Evolutionary conservation across 331 rosid genomes (phyloP).

Genomic region (Pyracantha coccinea): DNA sequence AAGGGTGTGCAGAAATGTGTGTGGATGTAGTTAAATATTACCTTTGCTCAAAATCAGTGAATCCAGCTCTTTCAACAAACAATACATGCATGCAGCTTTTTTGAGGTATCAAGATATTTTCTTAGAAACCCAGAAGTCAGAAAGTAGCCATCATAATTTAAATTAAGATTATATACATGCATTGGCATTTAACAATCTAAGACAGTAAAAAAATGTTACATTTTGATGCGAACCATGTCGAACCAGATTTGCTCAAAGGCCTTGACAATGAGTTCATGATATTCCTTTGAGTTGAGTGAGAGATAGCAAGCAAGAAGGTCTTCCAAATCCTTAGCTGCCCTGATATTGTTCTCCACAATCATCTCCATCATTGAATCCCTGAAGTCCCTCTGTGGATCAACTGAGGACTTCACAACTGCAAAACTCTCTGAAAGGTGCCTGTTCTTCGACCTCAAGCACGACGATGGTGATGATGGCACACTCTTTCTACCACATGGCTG

Average conservation of each 20-base stretch:
- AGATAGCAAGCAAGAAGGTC: constrained; percentile 84
- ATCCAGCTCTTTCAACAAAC: background rate
- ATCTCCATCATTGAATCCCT: constrained; percentile 88
- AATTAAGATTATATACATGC: constrained; percentile 5
- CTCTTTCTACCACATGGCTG: constrained; percentile 52
- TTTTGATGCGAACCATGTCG: constrained; percentile 39
- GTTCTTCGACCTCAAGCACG: constrained; percentile 20
- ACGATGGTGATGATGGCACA: constrained; percentile 24
- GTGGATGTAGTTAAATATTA: too few relatives aligned
- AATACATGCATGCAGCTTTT: background rate
- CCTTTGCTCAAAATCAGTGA: background rate
- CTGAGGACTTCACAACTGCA: constrained; percentile 71
- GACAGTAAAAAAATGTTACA: constrained; percentile 5
- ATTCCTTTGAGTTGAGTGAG: constrained; percentile 59
- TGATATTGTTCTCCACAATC: constrained; percentile 77
- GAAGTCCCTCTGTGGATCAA: constrained; percentile 71
- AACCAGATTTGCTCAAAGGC: constrained; percentile 84
- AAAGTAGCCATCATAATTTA: background rate
- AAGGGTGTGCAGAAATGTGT: too few relatives aligned
- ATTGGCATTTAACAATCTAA: constrained; percentile 16
- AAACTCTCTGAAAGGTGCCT: constrained; percentile 50
- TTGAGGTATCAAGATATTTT: background rate
- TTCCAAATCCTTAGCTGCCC: constrained; percentile 71
- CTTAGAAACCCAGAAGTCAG: background rate
- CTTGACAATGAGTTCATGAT: constrained; percentile 65